phyloP scores from a whole-genome alignment of 2,329 filamentous ascomycete species.

The Dactylonectria estremocensis region DNA sequence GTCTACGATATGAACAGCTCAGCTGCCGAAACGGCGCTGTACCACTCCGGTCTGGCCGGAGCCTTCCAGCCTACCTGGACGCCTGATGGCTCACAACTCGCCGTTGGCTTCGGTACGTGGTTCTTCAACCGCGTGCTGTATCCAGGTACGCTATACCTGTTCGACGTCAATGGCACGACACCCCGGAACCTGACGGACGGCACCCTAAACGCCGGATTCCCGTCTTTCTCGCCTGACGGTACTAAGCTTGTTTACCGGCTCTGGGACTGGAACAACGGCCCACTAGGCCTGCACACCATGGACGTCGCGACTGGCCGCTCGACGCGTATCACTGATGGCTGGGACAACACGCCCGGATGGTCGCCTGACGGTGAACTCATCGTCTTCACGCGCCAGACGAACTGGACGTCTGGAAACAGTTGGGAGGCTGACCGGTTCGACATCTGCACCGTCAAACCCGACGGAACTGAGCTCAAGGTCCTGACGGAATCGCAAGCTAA shows the following conservation, averaged over 20 bases:
- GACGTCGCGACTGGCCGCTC: slow-evolving; percentile 13
- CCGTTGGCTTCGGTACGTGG: slow-evolving; percentile 22
- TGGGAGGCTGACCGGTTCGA: slow-evolving; percentile 25
- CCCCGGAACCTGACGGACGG: slow-evolving; percentile 18
- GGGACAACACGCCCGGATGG: slow-evolving; percentile 25
- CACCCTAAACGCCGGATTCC: slow-evolving; percentile 17
- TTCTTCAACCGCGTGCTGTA: slow-evolving; percentile 20
- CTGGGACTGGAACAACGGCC: slow-evolving; percentile 26
- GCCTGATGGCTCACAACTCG: slow-evolving; percentile 16
- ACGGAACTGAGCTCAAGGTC: slow-evolving; percentile 16
- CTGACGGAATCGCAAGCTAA: slow-evolving; percentile 23
- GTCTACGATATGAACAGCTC: slow-evolving; percentile 21
- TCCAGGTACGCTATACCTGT: slow-evolving; percentile 13
- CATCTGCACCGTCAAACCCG: slow-evolving; percentile 19
- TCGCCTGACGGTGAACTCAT: slow-evolving; percentile 24
- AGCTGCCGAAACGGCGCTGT: slow-evolving; percentile 11
- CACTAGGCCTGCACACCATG: slow-evolving; percentile 17
- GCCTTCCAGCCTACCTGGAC: slow-evolving; percentile 23
- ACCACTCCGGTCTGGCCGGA: slow-evolving; percentile 14
- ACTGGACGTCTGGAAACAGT: slow-evolving; percentile 24
- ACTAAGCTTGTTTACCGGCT: slow-evolving; percentile 24
- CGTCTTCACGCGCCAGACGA: slow-evolving; percentile 26
- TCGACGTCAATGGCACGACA: slow-evolving; percentile 4
- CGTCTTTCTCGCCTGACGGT: slow-evolving; percentile 20
- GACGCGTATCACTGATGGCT: slow-evolving; percentile 8